Percentiles rank a stretch among this genome's conserved stretches.
Conservation (phyloP, 2,329 filamentous ascomycete species). For the Colletotrichum sp. region DNA sequence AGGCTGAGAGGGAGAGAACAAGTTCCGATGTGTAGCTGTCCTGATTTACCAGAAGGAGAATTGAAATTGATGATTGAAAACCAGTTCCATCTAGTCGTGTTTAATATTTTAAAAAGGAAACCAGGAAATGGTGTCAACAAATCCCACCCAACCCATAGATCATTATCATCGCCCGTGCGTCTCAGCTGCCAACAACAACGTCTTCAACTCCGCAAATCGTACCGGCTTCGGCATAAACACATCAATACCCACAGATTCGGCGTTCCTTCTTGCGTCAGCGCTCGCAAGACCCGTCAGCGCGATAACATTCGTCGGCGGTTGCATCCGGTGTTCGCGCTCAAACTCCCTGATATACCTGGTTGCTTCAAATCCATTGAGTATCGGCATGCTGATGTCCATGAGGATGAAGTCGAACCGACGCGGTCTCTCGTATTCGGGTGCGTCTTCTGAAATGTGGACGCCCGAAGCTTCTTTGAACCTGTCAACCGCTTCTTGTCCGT, state of each 20-base stretch:
- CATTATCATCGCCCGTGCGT: background rate
- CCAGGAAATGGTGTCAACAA: background rate
- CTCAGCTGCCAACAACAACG: slow-evolving; percentile 27
- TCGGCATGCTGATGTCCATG: slow-evolving; percentile 61
- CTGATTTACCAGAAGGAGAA: background rate
- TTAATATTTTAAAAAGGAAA: background rate
- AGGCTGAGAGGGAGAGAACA: background rate
- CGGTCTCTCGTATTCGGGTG: background rate
- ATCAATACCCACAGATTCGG: slow-evolving; percentile 53
- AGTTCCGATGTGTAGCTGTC: background rate
- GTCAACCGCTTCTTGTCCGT: slow-evolving; percentile 54
- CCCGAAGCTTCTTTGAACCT: slow-evolving; percentile 37
- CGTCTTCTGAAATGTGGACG: background rate
- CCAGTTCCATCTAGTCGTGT: background rate
- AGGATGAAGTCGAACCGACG: slow-evolving; percentile 38
- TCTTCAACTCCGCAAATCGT: slow-evolving; percentile 44
- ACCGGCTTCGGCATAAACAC: slow-evolving; percentile 58
- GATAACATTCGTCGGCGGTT: slow-evolving; percentile 48
- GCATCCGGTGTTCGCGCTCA: slow-evolving; percentile 45
- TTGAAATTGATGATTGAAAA: background rate
- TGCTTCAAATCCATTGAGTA: slow-evolving; percentile 56
- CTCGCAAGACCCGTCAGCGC: slow-evolving; percentile 59
- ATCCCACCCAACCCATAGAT: background rate
- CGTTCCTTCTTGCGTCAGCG: slow-evolving; percentile 51
- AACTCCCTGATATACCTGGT: slow-evolving; percentile 54